These are phyloP conservation scores for Helotiales sp. DNA, from an alignment of 2,329 filamentous ascomycete species.

Conservation along the genomic window DNA sequence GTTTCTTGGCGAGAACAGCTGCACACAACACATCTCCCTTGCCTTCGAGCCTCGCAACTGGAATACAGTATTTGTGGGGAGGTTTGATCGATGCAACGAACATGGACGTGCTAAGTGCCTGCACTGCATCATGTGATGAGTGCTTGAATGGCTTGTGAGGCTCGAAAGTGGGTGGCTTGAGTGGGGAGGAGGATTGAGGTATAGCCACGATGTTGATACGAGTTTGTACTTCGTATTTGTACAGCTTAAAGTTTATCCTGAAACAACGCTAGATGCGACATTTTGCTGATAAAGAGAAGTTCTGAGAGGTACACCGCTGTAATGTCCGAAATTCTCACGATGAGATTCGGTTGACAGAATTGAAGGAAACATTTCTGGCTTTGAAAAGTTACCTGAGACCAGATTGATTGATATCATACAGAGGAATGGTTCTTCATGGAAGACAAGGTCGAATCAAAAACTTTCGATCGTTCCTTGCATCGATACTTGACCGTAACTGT, in stretches of 20 bases:
- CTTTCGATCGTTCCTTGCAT: slow-evolving; percentile 43
- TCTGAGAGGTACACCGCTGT: background rate
- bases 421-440: background rate
- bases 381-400: background rate
- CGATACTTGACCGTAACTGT: slow-evolving; percentile 39
- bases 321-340: background rate
- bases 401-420: background rate
- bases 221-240: background rate
- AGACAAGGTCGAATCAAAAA: slow-evolving; percentile 6
- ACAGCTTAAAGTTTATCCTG: background rate
- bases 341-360: background rate
- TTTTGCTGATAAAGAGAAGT: background rate
- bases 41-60: too few relatives aligned
- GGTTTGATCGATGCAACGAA: too few relatives aligned
- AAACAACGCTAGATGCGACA: background rate
- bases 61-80: too few relatives aligned
- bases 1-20: background rate
- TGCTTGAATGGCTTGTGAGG: background rate
- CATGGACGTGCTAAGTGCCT: too few relatives aligned
- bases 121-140: background rate
- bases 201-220: slow-evolving; percentile 4
- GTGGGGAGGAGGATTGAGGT: background rate
- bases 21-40: too few relatives aligned
- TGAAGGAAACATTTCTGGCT: too few relatives aligned
- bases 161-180: background rate